These are phyloP conservation scores for Margaritispora aquatica DNA, from an alignment of 495 filamentous ascomycete species.

Conservation along the genomic window DNA sequence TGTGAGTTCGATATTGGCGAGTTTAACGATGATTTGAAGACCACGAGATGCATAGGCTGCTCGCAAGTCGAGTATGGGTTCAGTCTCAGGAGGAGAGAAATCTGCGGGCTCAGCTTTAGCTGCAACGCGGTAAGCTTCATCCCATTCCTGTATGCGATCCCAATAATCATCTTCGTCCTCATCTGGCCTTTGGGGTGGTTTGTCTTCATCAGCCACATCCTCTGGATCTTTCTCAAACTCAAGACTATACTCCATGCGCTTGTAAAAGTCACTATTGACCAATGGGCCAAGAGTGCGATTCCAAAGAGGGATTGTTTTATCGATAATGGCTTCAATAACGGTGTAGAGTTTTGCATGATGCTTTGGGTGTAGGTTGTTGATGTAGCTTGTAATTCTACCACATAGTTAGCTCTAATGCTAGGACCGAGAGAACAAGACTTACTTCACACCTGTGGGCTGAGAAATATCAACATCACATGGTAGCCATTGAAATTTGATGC, in stretches of 20 bases:
- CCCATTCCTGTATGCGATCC: constrained; percentile 2
- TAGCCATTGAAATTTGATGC: constrained; percentile 18
- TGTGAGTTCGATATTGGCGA: constrained; percentile 30
- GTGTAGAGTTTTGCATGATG: constrained; percentile 30
- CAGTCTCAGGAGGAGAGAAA: neutral
- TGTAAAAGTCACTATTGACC: neutral
- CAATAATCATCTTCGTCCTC: constrained; percentile 6
- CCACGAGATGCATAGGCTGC: constrained; percentile 19
- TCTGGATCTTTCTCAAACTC: constrained; percentile 1
- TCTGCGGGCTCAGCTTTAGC: constrained; percentile 2
- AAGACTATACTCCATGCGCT: neutral
- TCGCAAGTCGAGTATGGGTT: neutral
- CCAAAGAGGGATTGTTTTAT: constrained; percentile 35
- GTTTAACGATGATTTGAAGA: constrained; percentile 34
- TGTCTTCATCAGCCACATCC: neutral
- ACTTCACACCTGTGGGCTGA: constrained; percentile 7
- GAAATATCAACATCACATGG: constrained; percentile 19
- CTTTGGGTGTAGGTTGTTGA: constrained; percentile 42
- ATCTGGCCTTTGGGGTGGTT: neutral
- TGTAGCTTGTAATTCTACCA: constrained; percentile 34
- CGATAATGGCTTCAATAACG: constrained; percentile 37
- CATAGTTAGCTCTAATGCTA: neutral
- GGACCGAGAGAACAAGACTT: neutral
- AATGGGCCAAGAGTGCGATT: constrained; percentile 29
- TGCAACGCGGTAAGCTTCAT: neutral